Conservation (phyloP, 257 asterid genomes). For the Przewalskia tangutica region DNA sequence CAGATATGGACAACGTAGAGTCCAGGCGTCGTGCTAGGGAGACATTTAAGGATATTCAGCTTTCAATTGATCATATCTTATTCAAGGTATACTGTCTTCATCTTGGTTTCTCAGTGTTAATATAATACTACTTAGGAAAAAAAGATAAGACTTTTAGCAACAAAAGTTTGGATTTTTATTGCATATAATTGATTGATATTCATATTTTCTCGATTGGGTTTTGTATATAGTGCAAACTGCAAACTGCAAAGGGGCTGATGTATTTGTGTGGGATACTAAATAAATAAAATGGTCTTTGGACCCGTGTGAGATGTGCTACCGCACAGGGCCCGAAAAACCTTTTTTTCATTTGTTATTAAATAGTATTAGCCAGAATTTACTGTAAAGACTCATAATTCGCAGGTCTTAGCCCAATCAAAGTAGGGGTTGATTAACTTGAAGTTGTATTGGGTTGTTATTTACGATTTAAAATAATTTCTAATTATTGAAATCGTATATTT, state of each 20-base stretch:
- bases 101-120: neutral
- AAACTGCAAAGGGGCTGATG: neutral
- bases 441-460: no score
- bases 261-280: neutral
- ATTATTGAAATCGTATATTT: no score
- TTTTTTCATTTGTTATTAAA: no score
- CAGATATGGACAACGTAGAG: constrained; percentile 72
- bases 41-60: constrained; percentile 82
- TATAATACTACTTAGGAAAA: neutral
- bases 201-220: neutral
- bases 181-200: neutral
- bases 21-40: constrained; percentile 87
- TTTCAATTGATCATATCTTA: constrained; percentile 79
- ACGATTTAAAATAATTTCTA: no score
- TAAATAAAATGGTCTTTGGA: neutral
- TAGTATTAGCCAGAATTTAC: no score
- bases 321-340: no score
- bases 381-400: no score
- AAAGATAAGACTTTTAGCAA: neutral
- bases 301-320: no score
- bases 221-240: neutral
- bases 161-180: neutral
- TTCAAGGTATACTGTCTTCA: constrained; percentile 49
- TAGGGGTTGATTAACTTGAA: no score
- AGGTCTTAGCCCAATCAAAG: no score